Percentiles rank a stretch among this genome's conserved stretches.
These are phyloP conservation scores for Globisporangium uncinulatum DNA, from an alignment of 352 stramenopile species.

Conservation along the genomic window DNA sequence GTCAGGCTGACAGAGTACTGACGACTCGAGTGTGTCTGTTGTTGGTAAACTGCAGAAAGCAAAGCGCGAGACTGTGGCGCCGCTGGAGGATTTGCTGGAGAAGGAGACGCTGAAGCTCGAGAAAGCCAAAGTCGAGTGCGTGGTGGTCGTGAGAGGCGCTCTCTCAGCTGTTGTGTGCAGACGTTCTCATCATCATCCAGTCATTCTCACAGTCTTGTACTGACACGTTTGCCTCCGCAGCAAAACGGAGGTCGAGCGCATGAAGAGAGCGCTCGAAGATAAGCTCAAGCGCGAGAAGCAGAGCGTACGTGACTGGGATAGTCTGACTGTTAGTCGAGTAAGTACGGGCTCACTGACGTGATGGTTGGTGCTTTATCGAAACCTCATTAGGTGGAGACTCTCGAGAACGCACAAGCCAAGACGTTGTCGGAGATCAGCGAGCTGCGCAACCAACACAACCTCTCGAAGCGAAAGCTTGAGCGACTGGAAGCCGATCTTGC, in stretches of 20 bases:
- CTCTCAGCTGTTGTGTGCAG: background rate
- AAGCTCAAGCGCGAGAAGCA: constrained; percentile 68
- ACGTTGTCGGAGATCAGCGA: constrained; percentile 66
- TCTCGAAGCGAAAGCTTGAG: constrained; percentile 56
- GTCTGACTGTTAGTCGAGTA: background rate
- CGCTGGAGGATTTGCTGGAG: constrained; percentile 57
- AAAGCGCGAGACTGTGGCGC: constrained; percentile 53
- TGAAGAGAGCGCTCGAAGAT: constrained; percentile 47
- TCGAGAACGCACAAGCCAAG: constrained; percentile 63
- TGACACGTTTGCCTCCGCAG: constrained; percentile 16
- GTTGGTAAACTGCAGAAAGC: constrained; percentile 32
- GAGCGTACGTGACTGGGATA: constrained; percentile 14
- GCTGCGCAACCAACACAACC: constrained; percentile 66
- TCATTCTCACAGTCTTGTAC: background rate
- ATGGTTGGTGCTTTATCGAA: background rate
- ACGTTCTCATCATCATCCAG: background rate
- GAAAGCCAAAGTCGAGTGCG: constrained; percentile 54
- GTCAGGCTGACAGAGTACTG: background rate
- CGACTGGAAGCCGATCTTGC: constrained; percentile 55
- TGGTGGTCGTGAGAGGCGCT: background rate
- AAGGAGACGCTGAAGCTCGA: constrained; percentile 66
- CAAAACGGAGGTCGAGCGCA: constrained; percentile 39
- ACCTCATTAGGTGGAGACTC: constrained; percentile 42
- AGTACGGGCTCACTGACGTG: background rate
- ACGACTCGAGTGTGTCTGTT: background rate